Evolutionary conservation across 139 green algal genomes (phyloP).

Genomic region (Pseudopediastrum boryanum): DNA sequence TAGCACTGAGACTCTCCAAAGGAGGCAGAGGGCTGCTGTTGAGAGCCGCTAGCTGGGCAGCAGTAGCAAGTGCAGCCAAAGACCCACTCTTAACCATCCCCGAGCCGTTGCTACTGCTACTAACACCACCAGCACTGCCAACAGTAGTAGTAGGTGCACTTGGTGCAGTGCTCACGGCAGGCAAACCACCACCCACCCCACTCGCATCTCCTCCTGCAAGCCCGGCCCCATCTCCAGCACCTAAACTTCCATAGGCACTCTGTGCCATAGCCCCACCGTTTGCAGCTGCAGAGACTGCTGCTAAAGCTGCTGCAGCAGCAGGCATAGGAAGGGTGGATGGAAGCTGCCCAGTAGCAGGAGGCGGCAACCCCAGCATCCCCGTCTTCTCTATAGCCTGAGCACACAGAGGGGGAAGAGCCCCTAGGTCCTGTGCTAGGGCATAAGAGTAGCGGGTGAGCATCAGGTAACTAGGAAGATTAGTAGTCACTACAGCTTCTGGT

Average conservation of each 20-base stretch:
- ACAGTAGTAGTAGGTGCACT: background rate
- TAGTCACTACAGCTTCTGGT: conserved; percentile 5
- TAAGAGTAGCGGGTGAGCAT: no score
- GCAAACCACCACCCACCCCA: no score
- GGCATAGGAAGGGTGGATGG: background rate
- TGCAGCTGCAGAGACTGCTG: background rate
- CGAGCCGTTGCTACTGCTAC: background rate
- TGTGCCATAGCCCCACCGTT: background rate
- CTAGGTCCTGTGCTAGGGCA: no score
- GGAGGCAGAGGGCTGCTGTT: background rate
- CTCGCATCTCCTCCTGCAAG: no score
- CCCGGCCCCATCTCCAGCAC: no score
- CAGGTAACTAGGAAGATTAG: conserved; percentile 21
- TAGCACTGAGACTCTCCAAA: background rate
- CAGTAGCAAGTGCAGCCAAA: background rate
- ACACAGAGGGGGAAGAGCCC: background rate
- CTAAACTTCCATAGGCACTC: background rate
- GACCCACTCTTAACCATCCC: background rate
- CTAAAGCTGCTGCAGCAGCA: background rate
- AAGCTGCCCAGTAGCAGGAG: background rate
- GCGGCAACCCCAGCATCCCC: background rate
- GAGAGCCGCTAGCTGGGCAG: background rate
- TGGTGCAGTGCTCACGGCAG: no score
- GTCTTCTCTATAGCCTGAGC: background rate
- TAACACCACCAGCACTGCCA: background rate